phyloP scores from a whole-genome alignment of 192 early-diverging fungal genomes.

The Cladochytrium replicatum region DNA sequence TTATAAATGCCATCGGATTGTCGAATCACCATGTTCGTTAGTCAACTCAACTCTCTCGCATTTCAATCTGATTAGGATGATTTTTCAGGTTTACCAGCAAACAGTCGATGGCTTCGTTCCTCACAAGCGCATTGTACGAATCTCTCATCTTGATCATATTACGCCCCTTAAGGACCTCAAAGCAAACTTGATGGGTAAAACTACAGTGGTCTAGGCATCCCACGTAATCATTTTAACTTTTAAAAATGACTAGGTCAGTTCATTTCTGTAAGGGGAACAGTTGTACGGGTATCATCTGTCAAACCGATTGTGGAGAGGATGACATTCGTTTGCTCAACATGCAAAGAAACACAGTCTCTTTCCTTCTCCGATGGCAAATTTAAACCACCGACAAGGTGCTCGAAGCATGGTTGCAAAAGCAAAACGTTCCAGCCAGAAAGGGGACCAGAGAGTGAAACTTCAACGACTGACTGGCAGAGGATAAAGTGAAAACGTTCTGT shows the following conservation, averaged over 20 bases:
- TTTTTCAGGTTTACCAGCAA: too few species aligned
- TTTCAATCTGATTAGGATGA: too few species aligned
- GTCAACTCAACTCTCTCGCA: too few species aligned
- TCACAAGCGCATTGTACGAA: constrained; percentile 20
- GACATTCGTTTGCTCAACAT: constrained; percentile 51
- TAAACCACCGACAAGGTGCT: constrained; percentile 48
- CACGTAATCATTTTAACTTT: constrained; percentile 1
- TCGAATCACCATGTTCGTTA: too few species aligned
- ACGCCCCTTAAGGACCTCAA: constrained; percentile 63
- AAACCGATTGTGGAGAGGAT: constrained; percentile 57
- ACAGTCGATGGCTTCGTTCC: too few species aligned
- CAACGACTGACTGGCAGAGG: constrained; percentile 67
- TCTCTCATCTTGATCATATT: constrained; percentile 38
- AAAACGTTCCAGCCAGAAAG: constrained; percentile 51
- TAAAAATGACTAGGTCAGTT: constrained; percentile 38
- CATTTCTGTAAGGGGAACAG: constrained; percentile 63
- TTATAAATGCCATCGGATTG: too few species aligned
- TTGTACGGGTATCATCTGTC: constrained; percentile 66
- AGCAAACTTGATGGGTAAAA: constrained; percentile 56
- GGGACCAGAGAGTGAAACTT: constrained; percentile 34
- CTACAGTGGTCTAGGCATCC: not conserved
- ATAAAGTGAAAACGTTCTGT: constrained; percentile 30
- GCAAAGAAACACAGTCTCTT: constrained; percentile 43
- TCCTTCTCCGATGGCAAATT: constrained; percentile 57
- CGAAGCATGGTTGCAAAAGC: constrained; percentile 53